Evolutionary conservation across 2,329 filamentous ascomycete genomes (phyloP).

Genomic region (Onygenales sp.): DNA sequence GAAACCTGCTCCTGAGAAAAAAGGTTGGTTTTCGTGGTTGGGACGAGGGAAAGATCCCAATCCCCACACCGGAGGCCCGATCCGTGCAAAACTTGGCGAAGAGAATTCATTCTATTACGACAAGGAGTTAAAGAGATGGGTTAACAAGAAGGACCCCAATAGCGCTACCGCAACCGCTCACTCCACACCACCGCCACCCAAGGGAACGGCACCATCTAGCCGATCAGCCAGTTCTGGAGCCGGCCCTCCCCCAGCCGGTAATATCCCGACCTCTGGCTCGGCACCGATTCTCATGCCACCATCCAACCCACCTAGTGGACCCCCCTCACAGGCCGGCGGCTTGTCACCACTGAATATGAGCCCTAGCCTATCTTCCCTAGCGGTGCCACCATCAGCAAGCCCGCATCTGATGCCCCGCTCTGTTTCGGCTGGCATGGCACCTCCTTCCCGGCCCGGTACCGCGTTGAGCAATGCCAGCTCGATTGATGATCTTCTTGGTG

Average conservation of each 20-base stretch:
- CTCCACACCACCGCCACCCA: slow-evolving; percentile 72
- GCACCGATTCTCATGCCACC: slow-evolving; percentile 4
- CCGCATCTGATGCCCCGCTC: slow-evolving; percentile 26
- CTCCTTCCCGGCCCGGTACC: slow-evolving; percentile 62
- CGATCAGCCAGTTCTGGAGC: slow-evolving; percentile 45
- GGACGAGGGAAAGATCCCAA: slow-evolving; percentile 57
- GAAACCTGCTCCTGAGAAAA: slow-evolving; percentile 29
- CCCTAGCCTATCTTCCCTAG: slow-evolving; percentile 6
- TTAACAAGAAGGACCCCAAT: slow-evolving; percentile 81
- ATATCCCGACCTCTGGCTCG: slow-evolving; percentile 8
- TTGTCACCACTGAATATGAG: slow-evolving; percentile 1
- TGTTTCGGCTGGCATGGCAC: slow-evolving; percentile 34
- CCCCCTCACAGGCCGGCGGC: slow-evolving; percentile 3
- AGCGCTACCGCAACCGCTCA: slow-evolving; percentile 49
- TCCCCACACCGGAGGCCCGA: slow-evolving; percentile 50
- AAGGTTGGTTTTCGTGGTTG: slow-evolving; percentile 80
- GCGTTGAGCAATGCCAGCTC: slow-evolving; percentile 86
- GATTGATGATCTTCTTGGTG: slow-evolving; percentile 84
- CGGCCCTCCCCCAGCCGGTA: slow-evolving; percentile 36
- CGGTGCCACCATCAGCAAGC: slow-evolving; percentile 17
- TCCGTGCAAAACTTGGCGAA: slow-evolving; percentile 88
- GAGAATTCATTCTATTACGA: slow-evolving; percentile 90
- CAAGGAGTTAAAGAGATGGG: slow-evolving; percentile 91
- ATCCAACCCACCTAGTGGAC: neutral
- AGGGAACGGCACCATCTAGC: slow-evolving; percentile 41